phyloP scores from a whole-genome alignment of 1,284 basidiomycete genomes.

The Rhodotorula sp. region DNA sequence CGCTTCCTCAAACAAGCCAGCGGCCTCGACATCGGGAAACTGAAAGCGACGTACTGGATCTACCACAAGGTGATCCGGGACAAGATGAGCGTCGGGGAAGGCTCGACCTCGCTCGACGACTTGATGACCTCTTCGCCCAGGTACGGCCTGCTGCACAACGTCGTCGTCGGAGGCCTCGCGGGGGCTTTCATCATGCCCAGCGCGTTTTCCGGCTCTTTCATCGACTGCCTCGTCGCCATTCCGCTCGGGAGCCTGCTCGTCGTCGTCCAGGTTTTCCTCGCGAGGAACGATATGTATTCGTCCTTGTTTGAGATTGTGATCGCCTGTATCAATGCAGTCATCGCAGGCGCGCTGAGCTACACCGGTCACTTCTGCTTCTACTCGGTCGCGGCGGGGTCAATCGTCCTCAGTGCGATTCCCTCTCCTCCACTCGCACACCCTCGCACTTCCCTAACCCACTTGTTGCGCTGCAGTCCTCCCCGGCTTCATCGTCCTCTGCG shows the following conservation, averaged over 20 bases:
- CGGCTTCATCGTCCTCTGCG: conserved; percentile 74
- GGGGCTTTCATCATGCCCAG: conserved; percentile 63
- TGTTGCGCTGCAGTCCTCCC: conserved; percentile 55
- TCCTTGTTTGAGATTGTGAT: conserved; percentile 85
- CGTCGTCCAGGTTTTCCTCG: conserved; percentile 63
- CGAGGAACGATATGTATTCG: conserved; percentile 72
- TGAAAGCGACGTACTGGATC: conserved; percentile 68
- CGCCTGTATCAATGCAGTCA: conserved; percentile 70
- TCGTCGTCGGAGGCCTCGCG: conserved; percentile 76
- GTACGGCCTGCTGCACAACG: conserved; percentile 64
- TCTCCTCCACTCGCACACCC: background rate
- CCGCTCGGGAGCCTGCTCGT: conserved; percentile 78
- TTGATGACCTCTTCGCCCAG: conserved; percentile 63
- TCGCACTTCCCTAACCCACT: background rate
- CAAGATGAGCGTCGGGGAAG: conserved; percentile 73
- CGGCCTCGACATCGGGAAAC: conserved; percentile 70
- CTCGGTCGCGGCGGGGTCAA: conserved; percentile 74
- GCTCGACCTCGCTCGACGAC: conserved; percentile 66
- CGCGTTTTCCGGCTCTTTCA: conserved; percentile 68
- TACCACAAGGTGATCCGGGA: conserved; percentile 68
- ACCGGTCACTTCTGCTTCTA: conserved; percentile 75
- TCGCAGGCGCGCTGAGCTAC: conserved; percentile 70
- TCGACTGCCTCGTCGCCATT: conserved; percentile 71
- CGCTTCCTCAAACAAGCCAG: conserved; percentile 70
- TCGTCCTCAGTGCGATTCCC: conserved; percentile 64